These are phyloP conservation scores for Nadsonia fulvescens DNA, from an alignment of 805 yeast genomes.

Conservation along the genomic window DNA sequence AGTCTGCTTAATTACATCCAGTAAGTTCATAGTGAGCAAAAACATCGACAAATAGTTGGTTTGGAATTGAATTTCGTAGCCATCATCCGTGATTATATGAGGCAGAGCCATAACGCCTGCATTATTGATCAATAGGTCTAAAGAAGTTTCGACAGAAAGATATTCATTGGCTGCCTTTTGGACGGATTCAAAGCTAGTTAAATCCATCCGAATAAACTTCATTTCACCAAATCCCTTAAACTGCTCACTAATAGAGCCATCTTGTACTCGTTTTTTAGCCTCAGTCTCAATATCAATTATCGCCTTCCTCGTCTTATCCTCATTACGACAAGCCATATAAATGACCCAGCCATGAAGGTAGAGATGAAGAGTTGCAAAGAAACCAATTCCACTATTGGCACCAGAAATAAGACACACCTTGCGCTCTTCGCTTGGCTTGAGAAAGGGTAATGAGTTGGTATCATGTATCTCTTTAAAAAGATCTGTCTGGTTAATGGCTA, in stretches of 20 bases:
- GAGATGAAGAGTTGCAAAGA: conserved; percentile 53
- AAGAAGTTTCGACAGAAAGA: conserved; percentile 1
- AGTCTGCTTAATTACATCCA: conserved; percentile 30
- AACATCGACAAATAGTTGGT: conserved; percentile 64
- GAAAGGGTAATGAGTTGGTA: conserved; percentile 41
- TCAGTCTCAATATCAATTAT: conserved; percentile 36
- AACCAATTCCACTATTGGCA: conserved; percentile 71
- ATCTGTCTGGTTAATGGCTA: too few relatives aligned
- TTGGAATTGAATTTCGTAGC: conserved; percentile 65
- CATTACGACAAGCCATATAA: conserved; percentile 57
- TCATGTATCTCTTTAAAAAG: too few relatives aligned
- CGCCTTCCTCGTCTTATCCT: conserved; percentile 35
- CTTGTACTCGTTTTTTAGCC: conserved; percentile 23
- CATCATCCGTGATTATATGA: conserved; percentile 38
- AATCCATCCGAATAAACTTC: conserved; percentile 6
- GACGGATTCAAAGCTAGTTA: conserved; percentile 3
- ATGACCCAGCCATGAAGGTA: conserved; percentile 64
- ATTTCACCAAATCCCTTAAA: conserved; percentile 8
- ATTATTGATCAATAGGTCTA: conserved; percentile 53
- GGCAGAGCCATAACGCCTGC: conserved; percentile 76
- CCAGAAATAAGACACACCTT: conserved; percentile 63
- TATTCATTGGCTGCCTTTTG: conserved; percentile 2
- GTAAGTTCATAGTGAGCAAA: conserved; percentile 39
- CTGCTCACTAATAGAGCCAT: neutral
- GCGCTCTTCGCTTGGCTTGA: conserved; percentile 34